phyloP scores from a whole-genome alignment of 306 rosid species.

The Aeschynomene evenia region DNA sequence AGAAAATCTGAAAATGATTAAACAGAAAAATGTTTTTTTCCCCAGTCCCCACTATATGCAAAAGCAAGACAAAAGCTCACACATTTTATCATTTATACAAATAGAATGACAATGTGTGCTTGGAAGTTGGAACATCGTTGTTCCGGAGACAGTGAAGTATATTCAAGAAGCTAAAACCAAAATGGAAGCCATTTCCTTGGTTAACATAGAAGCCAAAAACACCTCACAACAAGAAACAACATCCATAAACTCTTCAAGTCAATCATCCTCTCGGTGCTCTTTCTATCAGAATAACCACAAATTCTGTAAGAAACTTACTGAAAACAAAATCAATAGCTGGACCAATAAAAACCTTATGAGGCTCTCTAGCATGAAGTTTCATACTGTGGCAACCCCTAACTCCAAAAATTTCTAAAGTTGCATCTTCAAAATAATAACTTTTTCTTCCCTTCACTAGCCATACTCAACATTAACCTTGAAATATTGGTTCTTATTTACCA shows the following conservation, averaged over 20 bases:
- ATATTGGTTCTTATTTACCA: not conserved
- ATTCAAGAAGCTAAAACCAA: not conserved
- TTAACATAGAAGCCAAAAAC: not conserved
- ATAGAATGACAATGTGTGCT: not conserved
- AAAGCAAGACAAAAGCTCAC: not conserved
- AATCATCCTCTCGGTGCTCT: not conserved
- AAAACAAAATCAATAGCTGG: not conserved
- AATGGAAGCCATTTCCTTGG: not conserved
- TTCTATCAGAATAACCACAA: constrained; percentile 14
- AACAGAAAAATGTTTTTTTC: not conserved
- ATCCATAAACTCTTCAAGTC: constrained; percentile 2
- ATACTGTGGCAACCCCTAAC: constrained; percentile 5
- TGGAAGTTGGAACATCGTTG: constrained; percentile 7
- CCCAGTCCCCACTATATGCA: not conserved
- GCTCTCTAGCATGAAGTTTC: constrained; percentile 15
- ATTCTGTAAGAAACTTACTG: not conserved
- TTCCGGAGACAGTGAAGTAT: not conserved
- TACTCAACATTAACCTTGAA: not conserved
- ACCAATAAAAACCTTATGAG: constrained; percentile 3
- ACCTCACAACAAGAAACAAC: not conserved
- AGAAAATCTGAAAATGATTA: constrained; percentile 12
- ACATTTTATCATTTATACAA: not conserved
- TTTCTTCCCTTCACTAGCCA: not conserved
- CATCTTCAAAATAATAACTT: not conserved
- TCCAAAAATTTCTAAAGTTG: constrained; percentile 10